These are phyloP conservation scores for Globisporangium nunn DNA, from an alignment of 352 stramenopile species.

Conservation along the genomic window DNA sequence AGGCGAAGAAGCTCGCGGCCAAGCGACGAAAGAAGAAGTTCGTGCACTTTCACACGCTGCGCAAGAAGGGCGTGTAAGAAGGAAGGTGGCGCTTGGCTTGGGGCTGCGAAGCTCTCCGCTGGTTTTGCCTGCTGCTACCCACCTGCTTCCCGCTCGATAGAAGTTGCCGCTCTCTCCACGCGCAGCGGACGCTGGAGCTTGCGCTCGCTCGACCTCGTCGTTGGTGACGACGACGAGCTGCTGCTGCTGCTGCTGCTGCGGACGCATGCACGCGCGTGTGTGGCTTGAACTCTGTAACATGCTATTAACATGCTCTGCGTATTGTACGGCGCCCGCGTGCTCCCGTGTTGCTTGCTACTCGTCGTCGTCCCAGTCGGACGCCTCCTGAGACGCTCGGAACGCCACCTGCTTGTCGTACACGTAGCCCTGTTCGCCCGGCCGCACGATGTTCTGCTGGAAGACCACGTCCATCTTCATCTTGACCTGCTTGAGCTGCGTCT, in stretches of 20 bases:
- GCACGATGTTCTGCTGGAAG: constrained; percentile 56
- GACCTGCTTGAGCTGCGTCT: constrained; percentile 57
- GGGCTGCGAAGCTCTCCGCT: no score
- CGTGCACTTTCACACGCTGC: constrained; percentile 80
- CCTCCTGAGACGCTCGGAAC: constrained; percentile 36
- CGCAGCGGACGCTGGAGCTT: not conserved
- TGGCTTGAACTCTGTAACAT: constrained; percentile 23
- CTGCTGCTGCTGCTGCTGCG: not conserved
- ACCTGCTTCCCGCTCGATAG: constrained; percentile 9
- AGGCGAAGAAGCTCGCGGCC: constrained; percentile 33
- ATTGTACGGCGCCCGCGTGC: constrained; percentile 27
- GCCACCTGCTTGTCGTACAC: constrained; percentile 65
- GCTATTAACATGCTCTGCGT: constrained; percentile 47
- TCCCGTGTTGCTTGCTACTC: constrained; percentile 1
- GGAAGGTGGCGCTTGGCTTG: no score
- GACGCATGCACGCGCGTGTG: no score
- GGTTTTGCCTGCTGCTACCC: not conserved
- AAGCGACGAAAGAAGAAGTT: constrained; percentile 73
- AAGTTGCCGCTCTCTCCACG: constrained; percentile 1
- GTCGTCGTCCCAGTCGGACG: constrained; percentile 55
- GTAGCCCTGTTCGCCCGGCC: constrained; percentile 44
- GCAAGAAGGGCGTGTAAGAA: constrained; percentile 82
- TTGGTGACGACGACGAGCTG: not conserved
- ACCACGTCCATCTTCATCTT: constrained; percentile 69
- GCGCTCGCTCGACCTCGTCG: not conserved